Percentiles rank a stretch among this genome's conserved stretches.
Conservation (phyloP, 2,329 filamentous ascomycete species). For the Fusarium paranaense region DNA sequence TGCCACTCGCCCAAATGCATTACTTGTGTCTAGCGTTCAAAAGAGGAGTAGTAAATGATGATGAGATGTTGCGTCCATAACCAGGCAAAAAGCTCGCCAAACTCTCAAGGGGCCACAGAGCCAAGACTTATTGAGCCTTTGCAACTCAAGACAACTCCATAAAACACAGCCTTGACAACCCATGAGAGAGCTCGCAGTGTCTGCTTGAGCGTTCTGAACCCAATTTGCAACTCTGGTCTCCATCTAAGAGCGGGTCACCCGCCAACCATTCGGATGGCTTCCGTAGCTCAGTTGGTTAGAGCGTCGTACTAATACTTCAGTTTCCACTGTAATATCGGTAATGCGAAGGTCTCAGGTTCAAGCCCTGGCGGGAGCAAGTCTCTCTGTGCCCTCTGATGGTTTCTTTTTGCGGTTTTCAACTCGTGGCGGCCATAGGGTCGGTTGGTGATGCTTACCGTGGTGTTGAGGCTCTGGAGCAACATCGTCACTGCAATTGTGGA, state of each 20-base stretch:
- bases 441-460: neutral
- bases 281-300: slow-evolving; percentile 1
- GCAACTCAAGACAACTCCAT: no score
- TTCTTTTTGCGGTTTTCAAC: neutral
- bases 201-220: neutral
- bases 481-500: neutral
- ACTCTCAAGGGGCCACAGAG: neutral
- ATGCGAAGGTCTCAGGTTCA: neutral
- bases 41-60: neutral
- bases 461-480: neutral
- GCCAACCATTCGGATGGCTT: neutral
- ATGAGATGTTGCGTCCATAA: neutral
- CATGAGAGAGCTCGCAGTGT: neutral
- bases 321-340: neutral
- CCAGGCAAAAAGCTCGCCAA: neutral
- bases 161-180: neutral
- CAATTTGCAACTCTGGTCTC: neutral
- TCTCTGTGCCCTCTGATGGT: neutral
- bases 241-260: neutral
- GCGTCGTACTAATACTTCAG: neutral
- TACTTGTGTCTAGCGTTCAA: neutral
- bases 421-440: neutral
- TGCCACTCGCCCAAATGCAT: neutral
- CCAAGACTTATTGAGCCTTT: no score
- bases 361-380: neutral